Evolutionary conservation across 768 basidiomycete species (phyloP).

Genomic region (Panus rudis): DNA sequence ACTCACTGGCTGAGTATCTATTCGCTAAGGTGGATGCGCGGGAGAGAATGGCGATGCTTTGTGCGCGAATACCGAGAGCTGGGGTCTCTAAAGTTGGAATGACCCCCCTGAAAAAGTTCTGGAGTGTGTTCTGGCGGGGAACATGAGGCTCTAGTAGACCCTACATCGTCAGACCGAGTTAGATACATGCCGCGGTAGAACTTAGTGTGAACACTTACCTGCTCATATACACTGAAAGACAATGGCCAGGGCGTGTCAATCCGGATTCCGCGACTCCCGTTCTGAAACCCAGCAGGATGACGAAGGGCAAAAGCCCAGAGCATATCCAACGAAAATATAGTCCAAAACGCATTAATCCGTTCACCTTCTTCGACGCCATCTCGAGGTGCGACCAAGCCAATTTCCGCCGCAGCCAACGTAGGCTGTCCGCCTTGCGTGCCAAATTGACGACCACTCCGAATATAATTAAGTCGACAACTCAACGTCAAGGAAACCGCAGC

Average conservation of each 20-base stretch:
- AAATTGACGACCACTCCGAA: constrained; percentile 2
- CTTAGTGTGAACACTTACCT: constrained; percentile 9
- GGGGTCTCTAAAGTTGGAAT: too few relatives aligned
- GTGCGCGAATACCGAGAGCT: constrained; percentile 15
- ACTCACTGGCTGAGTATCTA: constrained; percentile 15
- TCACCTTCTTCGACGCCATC: constrained; percentile 20
- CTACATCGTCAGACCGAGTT: too few relatives aligned
- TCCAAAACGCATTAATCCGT: constrained; percentile 22
- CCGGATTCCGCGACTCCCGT: constrained; percentile 3
- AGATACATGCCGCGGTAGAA: too few relatives aligned
- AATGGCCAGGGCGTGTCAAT: constrained; percentile 24
- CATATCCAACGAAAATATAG: constrained; percentile 17
- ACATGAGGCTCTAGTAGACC: too few relatives aligned
- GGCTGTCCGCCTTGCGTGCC: not conserved
- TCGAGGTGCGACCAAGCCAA: not conserved
- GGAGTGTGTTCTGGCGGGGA: too few relatives aligned
- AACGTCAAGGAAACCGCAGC: constrained; percentile 24
- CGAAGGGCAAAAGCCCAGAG: constrained; percentile 17
- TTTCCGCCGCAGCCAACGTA: constrained; percentile 2
- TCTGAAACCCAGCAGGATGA: constrained; percentile 1
- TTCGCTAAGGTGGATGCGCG: constrained; percentile 13
- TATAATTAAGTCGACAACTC: constrained; percentile 21
- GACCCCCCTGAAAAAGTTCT: too few relatives aligned
- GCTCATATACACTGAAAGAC: constrained; percentile 14
- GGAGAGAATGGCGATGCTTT: constrained; percentile 16